Percentiles rank a stretch among this genome's conserved stretches.
Conservation (phyloP, 306 rosid species). For the barrel medic (Medicago truncatula) region MtrunA17r5.0-ANR NC_053049.1:11830501-11831000, state of each 20-base stretch:
- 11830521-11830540: conserved; percentile 51
- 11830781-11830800: too few species aligned
- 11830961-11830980: too few species aligned
- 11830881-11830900: neutral
- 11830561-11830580: conserved; percentile 47
- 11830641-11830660: neutral
- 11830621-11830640: neutral
- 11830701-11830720: neutral
- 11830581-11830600: conserved; percentile 34
- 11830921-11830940: neutral
- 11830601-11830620: conserved; percentile 37
- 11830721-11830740: too few species aligned
- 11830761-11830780: too few species aligned
- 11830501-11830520: conserved; percentile 62
- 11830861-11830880: neutral
- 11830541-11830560: conserved; percentile 45
- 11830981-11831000: too few species aligned
- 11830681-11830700: neutral
- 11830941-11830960: too few species aligned
- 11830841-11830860: neutral
- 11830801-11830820: neutral
- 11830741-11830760: too few species aligned
- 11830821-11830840: neutral
- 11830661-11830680: neutral
- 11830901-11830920: neutral